phyloP scores from a whole-genome alignment of 2,329 filamentous ascomycete genomes.

The Arthroderma sp. region DNA sequence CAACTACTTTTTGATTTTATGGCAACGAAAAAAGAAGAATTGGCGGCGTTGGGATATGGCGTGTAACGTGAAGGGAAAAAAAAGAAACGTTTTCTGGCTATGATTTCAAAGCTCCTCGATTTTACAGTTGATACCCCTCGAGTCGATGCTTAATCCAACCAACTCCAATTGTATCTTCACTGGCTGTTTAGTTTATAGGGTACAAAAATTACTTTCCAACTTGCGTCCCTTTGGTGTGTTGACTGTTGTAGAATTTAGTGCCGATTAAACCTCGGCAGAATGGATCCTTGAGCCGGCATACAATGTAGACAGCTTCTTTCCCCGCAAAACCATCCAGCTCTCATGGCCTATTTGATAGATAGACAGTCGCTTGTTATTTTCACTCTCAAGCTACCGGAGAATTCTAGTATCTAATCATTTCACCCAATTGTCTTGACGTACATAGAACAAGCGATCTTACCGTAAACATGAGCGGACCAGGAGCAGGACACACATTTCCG shows the following conservation, averaged over 20 bases:
- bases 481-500: slow-evolving; percentile 67
- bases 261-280: no score
- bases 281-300: no score
- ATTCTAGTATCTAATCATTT: neutral
- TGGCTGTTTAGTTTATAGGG: slow-evolving; percentile 1
- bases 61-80: slow-evolving; percentile 3
- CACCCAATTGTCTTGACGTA: neutral
- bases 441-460: neutral
- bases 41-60: slow-evolving; percentile 1
- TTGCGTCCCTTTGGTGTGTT: no score
- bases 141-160: slow-evolving; percentile 36
- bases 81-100: slow-evolving; percentile 17
- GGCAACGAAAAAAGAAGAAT: slow-evolving; percentile 1
- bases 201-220: no score
- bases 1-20: neutral
- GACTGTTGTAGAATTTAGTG: no score
- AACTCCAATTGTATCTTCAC: slow-evolving; percentile 7
- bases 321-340: no score
- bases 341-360: no score
- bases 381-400: no score
- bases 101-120: slow-evolving; percentile 35
- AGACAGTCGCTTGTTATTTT: no score
- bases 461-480: slow-evolving; percentile 36
- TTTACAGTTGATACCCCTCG: slow-evolving; percentile 34
- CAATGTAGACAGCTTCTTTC: no score